phyloP scores from a whole-genome alignment of 2,329 filamentous ascomycete species.

The Nemania bipapillata region DNA sequence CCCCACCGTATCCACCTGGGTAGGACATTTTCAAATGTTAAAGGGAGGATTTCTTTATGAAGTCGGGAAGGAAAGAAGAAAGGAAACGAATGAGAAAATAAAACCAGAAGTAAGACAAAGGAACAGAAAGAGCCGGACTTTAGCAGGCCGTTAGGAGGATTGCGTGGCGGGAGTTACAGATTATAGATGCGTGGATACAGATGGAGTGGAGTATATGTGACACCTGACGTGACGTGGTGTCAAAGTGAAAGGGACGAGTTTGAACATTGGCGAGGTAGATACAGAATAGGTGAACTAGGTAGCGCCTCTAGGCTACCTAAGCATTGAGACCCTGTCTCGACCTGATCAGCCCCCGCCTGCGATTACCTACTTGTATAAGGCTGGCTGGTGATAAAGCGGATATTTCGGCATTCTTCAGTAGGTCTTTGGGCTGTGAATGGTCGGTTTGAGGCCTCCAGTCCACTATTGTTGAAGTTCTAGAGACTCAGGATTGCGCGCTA shows the following conservation, averaged over 20 bases:
- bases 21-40: slow-evolving; percentile 47
- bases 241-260: slow-evolving; percentile 3
- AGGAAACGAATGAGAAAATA: background rate
- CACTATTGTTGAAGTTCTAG: slow-evolving; percentile 1
- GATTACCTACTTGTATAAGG: background rate
- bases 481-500: slow-evolving; percentile 14
- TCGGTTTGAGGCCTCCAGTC: slow-evolving; percentile 24
- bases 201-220: background rate
- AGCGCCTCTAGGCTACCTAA: background rate
- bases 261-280: slow-evolving; percentile 2
- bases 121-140: background rate
- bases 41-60: background rate
- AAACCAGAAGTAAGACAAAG: too few relatives aligned
- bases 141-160: background rate
- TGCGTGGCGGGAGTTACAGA: slow-evolving; percentile 12
- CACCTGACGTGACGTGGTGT: slow-evolving; percentile 22
- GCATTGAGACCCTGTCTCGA: background rate
- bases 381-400: slow-evolving; percentile 16
- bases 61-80: background rate
- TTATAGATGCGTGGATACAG: slow-evolving; percentile 9
- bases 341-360: background rate
- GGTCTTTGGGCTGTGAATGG: slow-evolving; percentile 8
- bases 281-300: too few relatives aligned
- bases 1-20: slow-evolving; percentile 32
- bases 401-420: slow-evolving; percentile 9